Evolutionary conservation across 2,329 filamentous ascomycete species (phyloP), one percentile per base, ranked within the genome.

Genomic region (Lizonia empirigonia): DNA sequence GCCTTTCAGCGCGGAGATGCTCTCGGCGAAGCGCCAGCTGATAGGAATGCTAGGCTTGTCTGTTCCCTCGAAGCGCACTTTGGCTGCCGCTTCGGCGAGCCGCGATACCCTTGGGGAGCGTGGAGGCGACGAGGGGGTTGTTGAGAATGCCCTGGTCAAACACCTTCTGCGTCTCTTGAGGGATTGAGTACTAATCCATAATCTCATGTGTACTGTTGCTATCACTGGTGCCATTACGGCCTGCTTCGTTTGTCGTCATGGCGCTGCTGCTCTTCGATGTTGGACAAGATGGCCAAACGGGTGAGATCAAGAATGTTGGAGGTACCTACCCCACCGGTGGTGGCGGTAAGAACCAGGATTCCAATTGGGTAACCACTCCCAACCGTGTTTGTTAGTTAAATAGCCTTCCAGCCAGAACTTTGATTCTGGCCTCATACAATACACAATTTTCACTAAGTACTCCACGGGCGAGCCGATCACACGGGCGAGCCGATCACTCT

Each of bases 11-110:
- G 78, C 69, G 0, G 79, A 74, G 1, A 81, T 76, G 37, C 78
- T 81, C 61, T 83, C 81, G 2, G 81, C 80, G 41, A 82, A 81
- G 2, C 80, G 73, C 81, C 82, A 84, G 42, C 81, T 82, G 63
- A 84, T 79, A 0, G 80, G 79, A 8, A 83, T 74, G 35, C 70
- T 77, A 0, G 80, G 80, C 22, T 64, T 62, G 19, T 71, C 59
- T 13, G 60, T 69, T 4, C 80, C 80, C 19, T 74, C 71, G 48
- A 80, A 82, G 0, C 58, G 65, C 33, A 80, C 70, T 12, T 52
- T 54, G 19, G 61, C 65, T 7, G 67, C 71, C 39, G 71, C 71
- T 58, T 72, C 65, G 80, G 80, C 79, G 80, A 83, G 30, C 59
- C 41, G 67, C 50, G 33, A 74, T 67, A 9, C 74, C 74, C 19